Evolutionary conservation across 2,329 filamentous ascomycete genomes (phyloP).

Genomic region (Aspergillus persii): DNA sequence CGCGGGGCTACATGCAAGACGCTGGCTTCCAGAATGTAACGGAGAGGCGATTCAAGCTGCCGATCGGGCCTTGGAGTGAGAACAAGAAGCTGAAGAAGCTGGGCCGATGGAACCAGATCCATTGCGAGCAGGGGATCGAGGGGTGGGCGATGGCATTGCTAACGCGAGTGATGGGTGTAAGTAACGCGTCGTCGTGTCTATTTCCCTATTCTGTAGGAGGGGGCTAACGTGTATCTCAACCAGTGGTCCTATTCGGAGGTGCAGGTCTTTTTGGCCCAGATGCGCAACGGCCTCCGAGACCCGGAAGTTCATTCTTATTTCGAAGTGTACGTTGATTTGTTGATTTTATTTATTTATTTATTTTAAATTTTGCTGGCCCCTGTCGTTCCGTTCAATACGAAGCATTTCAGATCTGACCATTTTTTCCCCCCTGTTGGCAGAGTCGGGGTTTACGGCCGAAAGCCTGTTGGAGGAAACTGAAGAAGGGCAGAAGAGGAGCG

Average conservation of each 20-base stretch:
- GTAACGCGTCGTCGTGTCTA: not conserved
- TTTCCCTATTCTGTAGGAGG: not conserved
- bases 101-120: constrained; percentile 26
- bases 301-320: constrained; percentile 22
- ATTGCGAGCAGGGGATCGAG: constrained; percentile 30
- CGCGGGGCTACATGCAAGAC: constrained; percentile 25
- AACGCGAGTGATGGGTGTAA: constrained; percentile 29
- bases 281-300: constrained; percentile 23
- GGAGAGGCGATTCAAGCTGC: constrained; percentile 29
- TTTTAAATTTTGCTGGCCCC: too few species aligned
- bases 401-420: not conserved
- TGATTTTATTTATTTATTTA: not conserved
- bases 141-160: constrained; percentile 32
- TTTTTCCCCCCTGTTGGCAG: not conserved
- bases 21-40: constrained; percentile 30
- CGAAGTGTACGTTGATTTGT: constrained; percentile 18
- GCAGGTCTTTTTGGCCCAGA: constrained; percentile 21
- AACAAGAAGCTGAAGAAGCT: constrained; percentile 27
- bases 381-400: too few species aligned
- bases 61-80: constrained; percentile 29
- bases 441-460: constrained; percentile 18
- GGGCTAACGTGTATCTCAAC: not conserved
- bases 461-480: constrained; percentile 2
- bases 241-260: constrained; percentile 24
- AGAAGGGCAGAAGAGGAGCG: too few species aligned